These are phyloP conservation scores for Gaultheria prostrata DNA, from an alignment of 148 eudicot species.

Conservation along the genomic window DNA sequence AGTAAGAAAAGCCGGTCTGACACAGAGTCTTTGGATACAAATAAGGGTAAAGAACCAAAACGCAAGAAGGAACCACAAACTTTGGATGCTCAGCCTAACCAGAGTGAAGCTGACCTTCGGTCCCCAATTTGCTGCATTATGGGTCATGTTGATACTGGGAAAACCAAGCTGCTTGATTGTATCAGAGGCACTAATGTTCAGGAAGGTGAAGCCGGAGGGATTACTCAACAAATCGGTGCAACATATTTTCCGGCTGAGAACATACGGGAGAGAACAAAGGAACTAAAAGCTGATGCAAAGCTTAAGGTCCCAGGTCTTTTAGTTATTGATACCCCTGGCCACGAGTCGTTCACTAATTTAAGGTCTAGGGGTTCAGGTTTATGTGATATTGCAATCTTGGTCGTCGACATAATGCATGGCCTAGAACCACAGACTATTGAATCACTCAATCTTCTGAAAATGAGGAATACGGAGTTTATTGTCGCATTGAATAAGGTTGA, in stretches of 20 bases:
- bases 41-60: slow-evolving; percentile 26
- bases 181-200: slow-evolving; percentile 90
- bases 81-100: slow-evolving; percentile 28
- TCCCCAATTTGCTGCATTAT: slow-evolving; percentile 96
- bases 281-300: slow-evolving; percentile 90
- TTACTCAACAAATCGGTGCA: slow-evolving; percentile 95
- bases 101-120: slow-evolving; percentile 49
- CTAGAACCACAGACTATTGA: slow-evolving; percentile 92
- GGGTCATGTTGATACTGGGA: slow-evolving; percentile 97
- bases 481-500: slow-evolving; percentile 89
- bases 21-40: slow-evolving; percentile 31
- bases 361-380: slow-evolving; percentile 91
- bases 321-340: slow-evolving; percentile 96
- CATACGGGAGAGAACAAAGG: slow-evolving; percentile 86
- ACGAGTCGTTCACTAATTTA: slow-evolving; percentile 80
- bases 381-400: slow-evolving; percentile 94
- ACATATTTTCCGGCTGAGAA: slow-evolving; percentile 91
- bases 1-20: slow-evolving; percentile 30
- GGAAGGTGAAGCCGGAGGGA: slow-evolving; percentile 99
- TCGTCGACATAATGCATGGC: slow-evolving; percentile 96
- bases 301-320: slow-evolving; percentile 87
- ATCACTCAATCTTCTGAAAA: slow-evolving; percentile 84
- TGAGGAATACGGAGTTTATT: slow-evolving; percentile 82
- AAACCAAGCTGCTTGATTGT: slow-evolving; percentile 89
- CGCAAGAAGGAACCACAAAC: slow-evolving; percentile 31